Evolutionary conservation across 352 stramenopile species (phyloP).

Genomic region (Pythium scleroteichum): DNA sequence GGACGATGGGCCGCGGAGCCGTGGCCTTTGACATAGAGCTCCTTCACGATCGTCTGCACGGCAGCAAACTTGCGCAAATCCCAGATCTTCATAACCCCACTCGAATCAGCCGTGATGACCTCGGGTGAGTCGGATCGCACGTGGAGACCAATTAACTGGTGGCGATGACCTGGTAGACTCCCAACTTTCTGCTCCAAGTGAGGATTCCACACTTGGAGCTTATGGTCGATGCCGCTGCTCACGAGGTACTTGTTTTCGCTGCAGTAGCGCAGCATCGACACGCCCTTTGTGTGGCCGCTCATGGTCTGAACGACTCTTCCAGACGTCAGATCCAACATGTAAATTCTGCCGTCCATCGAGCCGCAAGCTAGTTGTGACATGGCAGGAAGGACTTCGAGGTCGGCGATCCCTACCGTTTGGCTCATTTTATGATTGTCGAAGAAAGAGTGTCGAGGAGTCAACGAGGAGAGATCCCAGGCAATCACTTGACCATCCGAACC

Average conservation of each 20-base stretch:
- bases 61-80: slow-evolving; percentile 51
- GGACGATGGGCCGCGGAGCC: slow-evolving; percentile 13
- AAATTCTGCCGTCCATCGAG: slow-evolving; percentile 56
- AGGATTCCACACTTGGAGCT: slow-evolving; percentile 62
- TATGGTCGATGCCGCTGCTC: slow-evolving; percentile 55
- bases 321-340: slow-evolving; percentile 49
- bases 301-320: slow-evolving; percentile 35
- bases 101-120: slow-evolving; percentile 55
- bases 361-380: slow-evolving; percentile 39
- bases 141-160: slow-evolving; percentile 56
- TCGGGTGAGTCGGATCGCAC: slow-evolving; percentile 43
- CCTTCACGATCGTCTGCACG: slow-evolving; percentile 39
- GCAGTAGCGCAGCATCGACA: slow-evolving; percentile 50
- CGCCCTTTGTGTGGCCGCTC: slow-evolving; percentile 39
- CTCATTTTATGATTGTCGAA: slow-evolving; percentile 23
- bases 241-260: slow-evolving; percentile 52
- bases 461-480: slow-evolving; percentile 41
- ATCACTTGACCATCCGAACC: slow-evolving; percentile 43
- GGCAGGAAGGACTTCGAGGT: slow-evolving; percentile 40
- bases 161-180: slow-evolving; percentile 39
- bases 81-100: slow-evolving; percentile 55
- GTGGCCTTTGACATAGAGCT: slow-evolving; percentile 36
- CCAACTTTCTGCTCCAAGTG: slow-evolving; percentile 60
- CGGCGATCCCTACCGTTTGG: slow-evolving; percentile 32
- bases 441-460: slow-evolving; percentile 39